These are phyloP conservation scores for Talaromyces sp. DNA, from an alignment of 2,329 filamentous ascomycete species.

Conservation along the genomic window DNA sequence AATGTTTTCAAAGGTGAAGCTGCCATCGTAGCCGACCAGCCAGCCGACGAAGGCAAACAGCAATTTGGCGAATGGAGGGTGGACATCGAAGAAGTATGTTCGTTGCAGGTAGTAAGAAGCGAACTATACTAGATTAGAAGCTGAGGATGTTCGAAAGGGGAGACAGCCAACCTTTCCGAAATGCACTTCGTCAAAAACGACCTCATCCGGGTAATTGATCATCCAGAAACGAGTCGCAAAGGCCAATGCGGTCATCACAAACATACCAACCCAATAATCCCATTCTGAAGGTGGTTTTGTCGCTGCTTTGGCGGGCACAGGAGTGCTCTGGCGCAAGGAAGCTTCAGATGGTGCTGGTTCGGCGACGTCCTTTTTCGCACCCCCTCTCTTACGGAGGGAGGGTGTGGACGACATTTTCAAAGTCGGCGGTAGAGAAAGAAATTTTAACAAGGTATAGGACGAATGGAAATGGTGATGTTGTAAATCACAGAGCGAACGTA, in stretches of 20 bases:
- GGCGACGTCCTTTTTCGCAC: conserved; percentile 36
- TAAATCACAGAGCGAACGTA: conserved; percentile 18
- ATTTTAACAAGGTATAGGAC: neutral
- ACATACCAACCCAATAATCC: conserved; percentile 79
- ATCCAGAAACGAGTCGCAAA: conserved; percentile 95
- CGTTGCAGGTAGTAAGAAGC: conserved; percentile 81
- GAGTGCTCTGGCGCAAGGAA: conserved; percentile 26
- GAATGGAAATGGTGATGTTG: conserved; percentile 11
- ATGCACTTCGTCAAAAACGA: conserved; percentile 98
- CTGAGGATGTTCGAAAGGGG: neutral
- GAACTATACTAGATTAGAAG: conserved; percentile 37
- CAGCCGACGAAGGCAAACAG: conserved; percentile 96
- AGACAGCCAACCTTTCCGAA: conserved; percentile 82
- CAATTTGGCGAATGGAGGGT: conserved; percentile 96
- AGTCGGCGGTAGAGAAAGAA: neutral
- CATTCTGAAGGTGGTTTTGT: conserved; percentile 57
- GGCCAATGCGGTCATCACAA: conserved; percentile 74
- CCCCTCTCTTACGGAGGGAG: conserved; percentile 43
- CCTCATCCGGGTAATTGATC: conserved; percentile 91
- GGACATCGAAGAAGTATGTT: conserved; percentile 99
- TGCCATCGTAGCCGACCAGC: conserved; percentile 94
- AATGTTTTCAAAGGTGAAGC: conserved; percentile 98
- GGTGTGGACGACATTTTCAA: conserved; percentile 29
- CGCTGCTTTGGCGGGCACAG: conserved; percentile 24
- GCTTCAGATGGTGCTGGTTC: conserved; percentile 28